Evolutionary conservation across 768 basidiomycete genomes (phyloP).

Genomic region (Xerocomellus chrysenteron): DNA sequence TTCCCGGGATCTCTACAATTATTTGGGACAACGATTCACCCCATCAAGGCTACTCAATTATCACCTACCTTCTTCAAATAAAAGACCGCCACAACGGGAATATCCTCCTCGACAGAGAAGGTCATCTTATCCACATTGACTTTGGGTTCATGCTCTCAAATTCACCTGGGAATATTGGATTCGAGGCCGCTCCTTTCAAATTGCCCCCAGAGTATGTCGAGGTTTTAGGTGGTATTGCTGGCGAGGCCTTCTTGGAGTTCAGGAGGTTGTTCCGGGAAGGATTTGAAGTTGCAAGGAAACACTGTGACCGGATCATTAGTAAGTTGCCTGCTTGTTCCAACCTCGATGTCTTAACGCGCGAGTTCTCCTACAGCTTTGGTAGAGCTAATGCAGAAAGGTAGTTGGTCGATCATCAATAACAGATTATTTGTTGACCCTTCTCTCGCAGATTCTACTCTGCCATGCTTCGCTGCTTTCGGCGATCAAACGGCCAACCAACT

Average conservation of each 20-base stretch:
- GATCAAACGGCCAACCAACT: conserved; percentile 88
- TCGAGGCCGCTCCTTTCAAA: conserved; percentile 99
- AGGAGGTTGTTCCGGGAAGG: conserved; percentile 85
- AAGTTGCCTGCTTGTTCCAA: conserved; percentile 26
- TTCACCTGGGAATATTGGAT: conserved; percentile 95
- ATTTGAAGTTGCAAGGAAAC: conserved; percentile 91
- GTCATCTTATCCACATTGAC: conserved; percentile 95
- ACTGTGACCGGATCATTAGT: conserved; percentile 96
- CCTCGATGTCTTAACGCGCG: conserved; percentile 4
- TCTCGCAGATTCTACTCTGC: conserved; percentile 74
- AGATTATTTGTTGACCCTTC: conserved; percentile 1
- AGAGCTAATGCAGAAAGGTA: conserved; percentile 97
- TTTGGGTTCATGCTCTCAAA: conserved; percentile 98
- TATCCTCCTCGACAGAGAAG: conserved; percentile 92
- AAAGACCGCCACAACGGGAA: conserved; percentile 99
- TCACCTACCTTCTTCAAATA: conserved; percentile 96
- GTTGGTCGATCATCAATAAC: conserved; percentile 5
- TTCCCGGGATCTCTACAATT: not conserved
- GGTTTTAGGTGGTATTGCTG: conserved; percentile 83
- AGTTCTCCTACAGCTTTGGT: conserved; percentile 60
- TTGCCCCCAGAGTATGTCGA: conserved; percentile 93
- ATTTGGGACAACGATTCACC: not conserved
- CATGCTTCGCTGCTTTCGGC: conserved; percentile 88
- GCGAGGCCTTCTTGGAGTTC: conserved; percentile 79
- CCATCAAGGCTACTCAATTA: conserved; percentile 78